Conservation (phyloP, 768 basidiomycete genomes). For the Russula griseocarnosa region DNA sequence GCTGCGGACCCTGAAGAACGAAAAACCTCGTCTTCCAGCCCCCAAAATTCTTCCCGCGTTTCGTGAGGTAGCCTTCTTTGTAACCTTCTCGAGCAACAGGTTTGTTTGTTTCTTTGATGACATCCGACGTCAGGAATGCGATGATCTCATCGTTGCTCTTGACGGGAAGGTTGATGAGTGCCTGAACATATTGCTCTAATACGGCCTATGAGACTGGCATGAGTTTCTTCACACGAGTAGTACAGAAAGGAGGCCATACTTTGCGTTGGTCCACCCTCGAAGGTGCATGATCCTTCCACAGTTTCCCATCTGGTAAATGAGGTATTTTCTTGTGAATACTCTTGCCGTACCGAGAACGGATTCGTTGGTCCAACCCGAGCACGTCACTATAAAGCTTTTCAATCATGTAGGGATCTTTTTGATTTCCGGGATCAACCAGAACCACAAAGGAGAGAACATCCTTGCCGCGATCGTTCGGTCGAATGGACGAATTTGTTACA, state of each 20-base stretch:
- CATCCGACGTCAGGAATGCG: constrained; percentile 87
- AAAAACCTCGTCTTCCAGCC: constrained; percentile 98
- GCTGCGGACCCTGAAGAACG: constrained; percentile 81
- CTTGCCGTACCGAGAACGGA: constrained; percentile 56
- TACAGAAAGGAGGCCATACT: constrained; percentile 44
- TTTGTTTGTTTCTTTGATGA: constrained; percentile 69
- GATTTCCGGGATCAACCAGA: constrained; percentile 62
- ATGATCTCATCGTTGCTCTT: constrained; percentile 89
- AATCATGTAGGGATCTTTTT: constrained; percentile 74
- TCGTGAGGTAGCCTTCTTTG: constrained; percentile 95
- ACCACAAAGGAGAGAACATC: constrained; percentile 90
- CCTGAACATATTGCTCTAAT: constrained; percentile 83
- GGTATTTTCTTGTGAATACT: constrained; percentile 74
- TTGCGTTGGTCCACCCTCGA: constrained; percentile 96
- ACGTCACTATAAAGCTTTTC: constrained; percentile 96
- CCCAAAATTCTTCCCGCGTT: constrained; percentile 95
- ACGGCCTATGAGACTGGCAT: constrained; percentile 45
- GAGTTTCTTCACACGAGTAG: constrained; percentile 15
- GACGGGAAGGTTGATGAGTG: constrained; percentile 72
- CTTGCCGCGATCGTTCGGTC: constrained; percentile 85
- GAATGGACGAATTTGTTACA: constrained; percentile 80
- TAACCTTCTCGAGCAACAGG: constrained; percentile 77
- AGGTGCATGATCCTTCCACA: constrained; percentile 97
- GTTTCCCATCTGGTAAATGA: constrained; percentile 80
- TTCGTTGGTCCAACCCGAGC: constrained; percentile 75